These are phyloP conservation scores for Saccharomycopsis guyanensis DNA, from an alignment of 805 yeast genomes.

Conservation along the genomic window DNA sequence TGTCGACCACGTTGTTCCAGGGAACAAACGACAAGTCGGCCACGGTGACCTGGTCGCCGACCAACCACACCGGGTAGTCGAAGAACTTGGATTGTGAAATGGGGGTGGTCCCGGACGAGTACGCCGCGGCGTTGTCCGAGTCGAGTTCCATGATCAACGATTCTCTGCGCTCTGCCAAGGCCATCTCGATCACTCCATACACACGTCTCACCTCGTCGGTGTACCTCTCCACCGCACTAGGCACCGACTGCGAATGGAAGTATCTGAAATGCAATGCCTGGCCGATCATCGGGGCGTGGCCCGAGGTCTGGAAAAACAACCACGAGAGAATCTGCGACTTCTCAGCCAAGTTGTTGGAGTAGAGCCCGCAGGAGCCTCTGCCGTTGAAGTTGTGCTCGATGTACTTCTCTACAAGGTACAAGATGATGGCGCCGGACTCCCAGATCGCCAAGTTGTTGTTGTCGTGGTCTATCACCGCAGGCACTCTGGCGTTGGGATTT, in stretches of 20 bases:
- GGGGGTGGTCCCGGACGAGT: slow-evolving; percentile 83
- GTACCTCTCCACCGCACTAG: slow-evolving; percentile 84
- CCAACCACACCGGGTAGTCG: slow-evolving; percentile 93
- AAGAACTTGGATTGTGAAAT: slow-evolving; percentile 76
- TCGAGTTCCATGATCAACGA: slow-evolving; percentile 85
- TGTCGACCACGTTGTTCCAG: slow-evolving; percentile 93
- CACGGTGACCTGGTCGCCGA: slow-evolving; percentile 73
- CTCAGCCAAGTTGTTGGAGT: slow-evolving; percentile 71
- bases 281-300: slow-evolving; percentile 98
- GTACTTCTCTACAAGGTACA: slow-evolving; percentile 69
- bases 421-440: slow-evolving; percentile 91
- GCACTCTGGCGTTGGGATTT: slow-evolving; percentile 94
- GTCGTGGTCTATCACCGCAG: slow-evolving; percentile 85
- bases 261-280: slow-evolving; percentile 92
- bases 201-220: slow-evolving; percentile 90
- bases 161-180: slow-evolving; percentile 86
- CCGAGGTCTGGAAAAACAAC: slow-evolving; percentile 92
- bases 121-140: slow-evolving; percentile 78
- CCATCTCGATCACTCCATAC: slow-evolving; percentile 92
- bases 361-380: slow-evolving; percentile 57
- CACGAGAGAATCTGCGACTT: slow-evolving; percentile 82
- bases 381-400: slow-evolving; percentile 45
- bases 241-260: slow-evolving; percentile 79
- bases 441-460: slow-evolving; percentile 75
- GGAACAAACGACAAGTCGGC: slow-evolving; percentile 93